Evolutionary conservation across 768 basidiomycete species (phyloP), one percentile per base, ranked within the genome.

Genomic region (Suillus cothurnatus): DNA sequence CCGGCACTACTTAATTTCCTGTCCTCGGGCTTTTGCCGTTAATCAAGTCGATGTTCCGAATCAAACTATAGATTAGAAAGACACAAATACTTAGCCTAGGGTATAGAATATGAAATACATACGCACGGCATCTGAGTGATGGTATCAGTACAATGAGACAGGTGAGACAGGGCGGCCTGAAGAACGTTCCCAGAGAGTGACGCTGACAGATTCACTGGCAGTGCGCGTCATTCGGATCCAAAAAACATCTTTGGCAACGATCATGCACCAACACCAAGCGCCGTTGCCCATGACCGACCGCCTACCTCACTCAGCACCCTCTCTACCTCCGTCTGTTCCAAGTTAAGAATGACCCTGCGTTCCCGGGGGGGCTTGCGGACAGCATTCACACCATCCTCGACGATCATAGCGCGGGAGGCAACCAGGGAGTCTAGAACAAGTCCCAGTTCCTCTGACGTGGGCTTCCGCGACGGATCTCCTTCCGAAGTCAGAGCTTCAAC

Each of bases 281-380:
- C 78, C 72, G 81, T 90, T 78, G 85, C 87, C 92, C 92, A 93
- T 11, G 72, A 72, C 26, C 76, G 68, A 19, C 91, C 91, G 7
- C 94, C 95, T 23, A 93, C 84, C 63, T 94, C 93, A 52, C 92
- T 86, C 56, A 98, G 79, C 31, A 94, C 91, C 62, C 93, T 82
- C 76, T 95, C 93, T 0, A 96, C 90, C 69, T 97, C 95, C 0
- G 80, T 81, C 67, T 89, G 86, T 74, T 97, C 95, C 67, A 97
- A 72, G 71, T 94, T 94, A n/a, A 96, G 78, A 65, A 94, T 77
- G 1, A 97, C 81, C 70, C 87, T 85, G 66, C 91, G 80, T 63
- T 95, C 93, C 8, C 81, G 84, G 52, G 84, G 82, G 1, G 80
- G 74, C 70, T 91, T 93, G 49, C 88, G 80, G 55, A 80, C 70